Conservation (phyloP, 768 basidiomycete genomes). For the Suillus paluster region DNA sequence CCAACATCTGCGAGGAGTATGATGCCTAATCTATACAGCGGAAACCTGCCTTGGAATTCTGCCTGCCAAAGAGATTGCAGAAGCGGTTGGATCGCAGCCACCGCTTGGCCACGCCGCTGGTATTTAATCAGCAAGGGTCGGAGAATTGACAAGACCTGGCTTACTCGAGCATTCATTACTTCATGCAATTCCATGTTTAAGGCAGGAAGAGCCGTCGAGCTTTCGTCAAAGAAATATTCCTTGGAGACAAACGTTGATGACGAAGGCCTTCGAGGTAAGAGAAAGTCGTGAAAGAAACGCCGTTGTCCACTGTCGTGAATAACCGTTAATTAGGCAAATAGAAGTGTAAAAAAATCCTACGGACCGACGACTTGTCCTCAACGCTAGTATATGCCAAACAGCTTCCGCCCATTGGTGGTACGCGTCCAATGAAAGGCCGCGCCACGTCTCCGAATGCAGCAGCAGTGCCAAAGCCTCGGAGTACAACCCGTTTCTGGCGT, state of each 20-base stretch:
- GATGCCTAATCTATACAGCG: conserved; percentile 68
- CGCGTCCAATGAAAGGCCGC: conserved; percentile 62
- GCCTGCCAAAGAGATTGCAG: conserved; percentile 79
- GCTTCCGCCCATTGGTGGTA: conserved; percentile 75
- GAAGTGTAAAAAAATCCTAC: conserved; percentile 18
- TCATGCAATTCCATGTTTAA: conserved; percentile 49
- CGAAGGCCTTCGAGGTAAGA: conserved; percentile 60
- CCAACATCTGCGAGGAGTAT: conserved; percentile 79
- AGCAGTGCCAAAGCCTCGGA: conserved; percentile 63
- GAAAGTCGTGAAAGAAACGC: conserved; percentile 66
- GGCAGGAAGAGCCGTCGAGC: conserved; percentile 35
- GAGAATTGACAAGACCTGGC: conserved; percentile 27
- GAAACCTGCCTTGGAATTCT: conserved; percentile 74
- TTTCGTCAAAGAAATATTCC: conserved; percentile 57
- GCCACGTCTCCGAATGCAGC: conserved; percentile 73
- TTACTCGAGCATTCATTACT: conserved; percentile 44
- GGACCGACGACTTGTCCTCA: conserved; percentile 73
- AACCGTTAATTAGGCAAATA: conserved; percentile 8
- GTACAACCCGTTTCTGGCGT: conserved; percentile 71
- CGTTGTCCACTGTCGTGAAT: conserved; percentile 59
- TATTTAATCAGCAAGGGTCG: conserved; percentile 12
- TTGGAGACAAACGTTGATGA: conserved; percentile 55
- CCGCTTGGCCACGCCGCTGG: conserved; percentile 68
- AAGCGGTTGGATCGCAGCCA: conserved; percentile 65
- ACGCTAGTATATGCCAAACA: conserved; percentile 76